Evolutionary conservation across 2,329 filamentous ascomycete genomes (phyloP), one percentile per base, ranked within the genome.

Genomic region (Epicoccum nigrum): DNA sequence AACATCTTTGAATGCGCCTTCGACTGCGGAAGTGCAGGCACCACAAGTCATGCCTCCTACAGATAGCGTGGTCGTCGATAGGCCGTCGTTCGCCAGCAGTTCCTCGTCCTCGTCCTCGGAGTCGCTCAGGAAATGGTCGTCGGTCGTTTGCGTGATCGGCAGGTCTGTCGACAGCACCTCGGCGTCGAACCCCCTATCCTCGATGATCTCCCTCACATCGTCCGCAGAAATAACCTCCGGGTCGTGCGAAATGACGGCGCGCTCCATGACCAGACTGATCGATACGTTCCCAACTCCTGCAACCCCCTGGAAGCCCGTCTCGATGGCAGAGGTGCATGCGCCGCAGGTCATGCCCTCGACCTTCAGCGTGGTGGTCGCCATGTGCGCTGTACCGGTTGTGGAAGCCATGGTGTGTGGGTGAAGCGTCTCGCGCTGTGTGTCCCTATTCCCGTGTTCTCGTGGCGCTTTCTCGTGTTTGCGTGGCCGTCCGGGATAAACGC

Each of bases 281-380:
- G 92, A 95, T 52, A 97, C 91, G 63, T 83, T 91, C 57, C 88
- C 89, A 8, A 94, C 86, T 46, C 94, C 93, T 31, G 88, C 81
- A 4, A 96, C 83, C 60, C 83, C 85, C 66, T 90, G 88, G 77
- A 99, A 96, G 60, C 89, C 94, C 53, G 88, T 85, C 80, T 97
- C 93, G 63, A 99, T 88, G n/a, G 94, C 88, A 35, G 92, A 95
- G 21, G 93, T 97, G 73, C 94, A 99, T 63, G 93, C 88, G 69
- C 93, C 92, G 77, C 94, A 99, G 59, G 81, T 83, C 79, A 82
- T 99, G 63, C 94, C 94, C 61, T 89, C 91, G 32, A 99, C 88
- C 67, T 88, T 90, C 54, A 99, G 77, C 16, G 92, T 97, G 25
- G 94, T 97, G 11, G 90, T 96, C 31, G 90, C 90, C 85, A 95